These are phyloP conservation scores for Backusella psychrophila DNA, from an alignment of 192 early-diverging fungal species.

Conservation along the genomic window DNA sequence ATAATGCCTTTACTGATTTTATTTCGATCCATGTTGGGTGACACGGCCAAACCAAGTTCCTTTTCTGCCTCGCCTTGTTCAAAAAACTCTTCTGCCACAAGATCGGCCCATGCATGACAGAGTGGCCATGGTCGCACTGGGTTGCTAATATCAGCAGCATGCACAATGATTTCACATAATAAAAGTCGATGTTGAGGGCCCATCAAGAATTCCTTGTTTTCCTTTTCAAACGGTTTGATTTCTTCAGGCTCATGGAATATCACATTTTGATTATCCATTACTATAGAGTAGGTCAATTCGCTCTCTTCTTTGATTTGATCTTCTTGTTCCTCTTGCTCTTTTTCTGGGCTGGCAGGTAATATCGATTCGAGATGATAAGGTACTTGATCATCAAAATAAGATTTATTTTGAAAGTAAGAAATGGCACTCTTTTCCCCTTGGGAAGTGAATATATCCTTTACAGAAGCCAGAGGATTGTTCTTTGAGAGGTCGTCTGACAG, in stretches of 20 bases:
- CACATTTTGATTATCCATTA: not conserved
- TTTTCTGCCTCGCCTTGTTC: slow-evolving; percentile 86
- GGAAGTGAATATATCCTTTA: not conserved
- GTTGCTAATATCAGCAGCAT: slow-evolving; percentile 91
- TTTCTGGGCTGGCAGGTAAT: not conserved
- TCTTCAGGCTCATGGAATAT: not conserved
- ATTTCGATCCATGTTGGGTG: slow-evolving; percentile 87
- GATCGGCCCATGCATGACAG: slow-evolving; percentile 86
- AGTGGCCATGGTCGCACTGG: slow-evolving; percentile 78
- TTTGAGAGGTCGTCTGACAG: not conserved
- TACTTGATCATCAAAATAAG: not conserved
- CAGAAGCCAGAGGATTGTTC: not conserved
- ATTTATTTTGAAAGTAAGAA: not conserved
- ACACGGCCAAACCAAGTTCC: slow-evolving; percentile 65
- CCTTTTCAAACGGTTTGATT: not conserved
- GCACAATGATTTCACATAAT: slow-evolving; percentile 69
- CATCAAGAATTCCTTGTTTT: not conserved
- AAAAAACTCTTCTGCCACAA: slow-evolving; percentile 86
- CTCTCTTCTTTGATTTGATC: not conserved
- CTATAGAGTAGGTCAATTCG: not conserved
- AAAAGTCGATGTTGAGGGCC: slow-evolving; percentile 54
- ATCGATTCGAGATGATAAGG: not conserved
- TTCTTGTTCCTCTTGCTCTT: not conserved
- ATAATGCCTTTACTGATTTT: slow-evolving; percentile 69
- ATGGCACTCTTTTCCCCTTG: not conserved